These are phyloP conservation scores for Filobasidium floriforme DNA, from an alignment of 768 basidiomycete genomes.

Conservation along the genomic window DNA sequence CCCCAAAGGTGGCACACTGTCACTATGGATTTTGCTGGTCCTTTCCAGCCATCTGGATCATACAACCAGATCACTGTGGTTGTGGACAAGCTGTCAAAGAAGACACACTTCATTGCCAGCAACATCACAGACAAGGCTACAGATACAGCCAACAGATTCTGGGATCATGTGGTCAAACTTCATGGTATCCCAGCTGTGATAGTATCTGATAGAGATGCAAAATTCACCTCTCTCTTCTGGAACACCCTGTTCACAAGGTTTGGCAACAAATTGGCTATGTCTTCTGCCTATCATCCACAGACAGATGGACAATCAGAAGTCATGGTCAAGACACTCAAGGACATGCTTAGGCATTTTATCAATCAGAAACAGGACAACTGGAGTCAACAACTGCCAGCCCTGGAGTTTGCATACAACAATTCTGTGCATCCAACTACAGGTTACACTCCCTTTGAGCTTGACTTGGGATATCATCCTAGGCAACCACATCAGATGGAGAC, in stretches of 20 bases:
- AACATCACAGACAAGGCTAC: slow-evolving; percentile 34
- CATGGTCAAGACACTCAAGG: slow-evolving; percentile 27
- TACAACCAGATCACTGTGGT: slow-evolving; percentile 44
- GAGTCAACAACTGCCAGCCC: neutral
- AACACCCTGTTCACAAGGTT: slow-evolving; percentile 38
- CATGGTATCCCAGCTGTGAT: slow-evolving; percentile 47
- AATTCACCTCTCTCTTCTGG: slow-evolving; percentile 51
- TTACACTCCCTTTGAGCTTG: slow-evolving; percentile 5
- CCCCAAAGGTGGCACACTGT: slow-evolving; percentile 41
- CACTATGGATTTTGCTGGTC: slow-evolving; percentile 37
- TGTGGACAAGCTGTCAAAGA: slow-evolving; percentile 46
- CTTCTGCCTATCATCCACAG: slow-evolving; percentile 49
- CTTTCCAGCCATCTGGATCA: neutral
- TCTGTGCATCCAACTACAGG: neutral
- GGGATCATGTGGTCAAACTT: slow-evolving; percentile 8
- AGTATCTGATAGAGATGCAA: slow-evolving; percentile 47
- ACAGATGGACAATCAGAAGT: too few species aligned
- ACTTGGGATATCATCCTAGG: slow-evolving; percentile 8
- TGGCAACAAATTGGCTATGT: slow-evolving; percentile 44
- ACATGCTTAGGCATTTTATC: slow-evolving; percentile 17
- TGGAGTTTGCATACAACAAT: slow-evolving; percentile 12
- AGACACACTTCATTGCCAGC: slow-evolving; percentile 48
- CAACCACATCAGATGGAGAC: neutral
- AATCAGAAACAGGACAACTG: slow-evolving; percentile 34
- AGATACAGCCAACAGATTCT: slow-evolving; percentile 29